phyloP scores from a whole-genome alignment of 176 grass and related monocot genomes.

The Zea mays region DNA sequence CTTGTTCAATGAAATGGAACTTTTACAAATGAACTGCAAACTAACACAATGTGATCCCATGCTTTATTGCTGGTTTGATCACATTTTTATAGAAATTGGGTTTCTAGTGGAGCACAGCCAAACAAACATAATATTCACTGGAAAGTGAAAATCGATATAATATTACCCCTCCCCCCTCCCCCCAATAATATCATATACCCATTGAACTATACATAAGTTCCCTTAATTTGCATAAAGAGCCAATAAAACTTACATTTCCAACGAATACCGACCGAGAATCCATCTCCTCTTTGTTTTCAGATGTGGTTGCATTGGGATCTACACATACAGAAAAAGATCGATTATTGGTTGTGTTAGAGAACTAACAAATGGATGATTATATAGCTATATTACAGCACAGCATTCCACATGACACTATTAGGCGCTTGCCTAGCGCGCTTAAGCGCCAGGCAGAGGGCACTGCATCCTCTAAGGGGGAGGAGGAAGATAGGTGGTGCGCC shows the following conservation, averaged over 20 bases:
- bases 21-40: not conserved
- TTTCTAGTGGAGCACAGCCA: not conserved
- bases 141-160: not conserved
- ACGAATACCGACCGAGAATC: conserved; percentile 67
- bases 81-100: not conserved
- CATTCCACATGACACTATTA: no score
- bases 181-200: not conserved
- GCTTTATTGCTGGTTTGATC: no score
- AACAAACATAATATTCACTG: not conserved
- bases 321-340: conserved; percentile 27
- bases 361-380: not conserved
- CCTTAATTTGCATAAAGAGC: conserved; percentile 14
- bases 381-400: not conserved
- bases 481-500: no score
- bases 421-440: no score
- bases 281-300: conserved; percentile 67
- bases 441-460: no score
- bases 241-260: conserved; percentile 60
- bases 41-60: not conserved
- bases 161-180: not conserved
- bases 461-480: no score
- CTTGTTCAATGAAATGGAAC: not conserved
- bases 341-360: not conserved
- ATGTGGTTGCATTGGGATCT: conserved; percentile 53
- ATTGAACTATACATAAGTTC: not conserved